Percentiles rank a stretch among this genome's conserved stretches.
Conservation (phyloP, 2,329 filamentous ascomycete species). For the Claviceps paspali region DNA sequence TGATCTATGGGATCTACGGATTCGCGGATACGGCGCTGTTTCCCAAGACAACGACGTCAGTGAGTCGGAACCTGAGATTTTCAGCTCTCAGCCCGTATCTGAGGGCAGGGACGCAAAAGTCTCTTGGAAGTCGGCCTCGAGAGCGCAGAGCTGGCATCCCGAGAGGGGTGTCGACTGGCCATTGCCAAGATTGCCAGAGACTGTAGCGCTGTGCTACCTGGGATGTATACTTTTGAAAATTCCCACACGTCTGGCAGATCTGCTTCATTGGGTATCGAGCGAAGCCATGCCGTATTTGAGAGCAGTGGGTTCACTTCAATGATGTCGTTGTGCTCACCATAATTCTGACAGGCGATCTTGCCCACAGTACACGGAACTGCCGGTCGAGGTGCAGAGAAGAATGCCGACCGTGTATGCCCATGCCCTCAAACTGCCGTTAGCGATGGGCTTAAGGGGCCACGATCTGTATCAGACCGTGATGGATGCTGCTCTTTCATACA, state of each 20-base stretch:
- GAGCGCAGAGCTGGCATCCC: conserved; percentile 28
- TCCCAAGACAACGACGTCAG: conserved; percentile 12
- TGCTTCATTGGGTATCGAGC: conserved; percentile 51
- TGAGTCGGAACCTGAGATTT: conserved; percentile 18
- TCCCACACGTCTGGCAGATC: conserved; percentile 59
- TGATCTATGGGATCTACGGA: conserved; percentile 71
- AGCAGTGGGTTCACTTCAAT: conserved; percentile 33
- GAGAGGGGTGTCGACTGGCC: conserved; percentile 33
- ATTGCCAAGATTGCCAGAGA: conserved; percentile 56
- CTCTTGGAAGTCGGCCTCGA: conserved; percentile 16
- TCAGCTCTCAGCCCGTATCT: conserved; percentile 22
- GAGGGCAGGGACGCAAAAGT: conserved; percentile 8
- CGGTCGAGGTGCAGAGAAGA: conserved; percentile 48
- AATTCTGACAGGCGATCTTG: conserved; percentile 3
- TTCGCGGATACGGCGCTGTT: conserved; percentile 27
- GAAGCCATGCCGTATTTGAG: conserved; percentile 58
- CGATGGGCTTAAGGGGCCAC: conserved; percentile 29
- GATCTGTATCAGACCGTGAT: conserved; percentile 50
- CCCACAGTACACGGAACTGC: conserved; percentile 37
- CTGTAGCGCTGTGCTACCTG: conserved; percentile 65
- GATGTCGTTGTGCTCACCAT: neutral
- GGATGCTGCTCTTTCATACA: conserved; percentile 47
- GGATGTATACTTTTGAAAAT: conserved; percentile 60
- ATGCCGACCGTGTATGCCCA: conserved; percentile 47
- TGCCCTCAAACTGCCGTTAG: conserved; percentile 36